Percentiles rank a stretch among this genome's conserved stretches.
These are phyloP conservation scores for Apiosordaria backusii DNA, from an alignment of 495 filamentous ascomycete species.

Conservation along the genomic window DNA sequence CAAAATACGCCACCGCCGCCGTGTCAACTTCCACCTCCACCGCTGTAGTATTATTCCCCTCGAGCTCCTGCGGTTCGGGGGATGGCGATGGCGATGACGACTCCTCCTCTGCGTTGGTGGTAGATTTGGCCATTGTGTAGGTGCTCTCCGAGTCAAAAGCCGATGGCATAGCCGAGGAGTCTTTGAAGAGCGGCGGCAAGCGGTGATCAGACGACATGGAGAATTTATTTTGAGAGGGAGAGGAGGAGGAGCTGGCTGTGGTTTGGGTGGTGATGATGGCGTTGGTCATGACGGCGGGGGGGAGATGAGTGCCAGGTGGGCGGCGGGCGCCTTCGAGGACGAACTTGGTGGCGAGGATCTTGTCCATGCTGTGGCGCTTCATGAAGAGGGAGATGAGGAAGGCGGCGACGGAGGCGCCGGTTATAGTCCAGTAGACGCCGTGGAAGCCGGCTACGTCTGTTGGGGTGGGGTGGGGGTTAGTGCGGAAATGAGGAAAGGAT, in stretches of 20 bases:
- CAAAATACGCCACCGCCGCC: conserved; percentile 18
- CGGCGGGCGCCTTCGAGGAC: conserved; percentile 20
- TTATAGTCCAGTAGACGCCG: conserved; percentile 29
- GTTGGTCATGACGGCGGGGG: neutral
- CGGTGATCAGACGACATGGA: neutral
- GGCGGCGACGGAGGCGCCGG: conserved; percentile 16
- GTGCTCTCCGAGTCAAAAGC: conserved; percentile 7
- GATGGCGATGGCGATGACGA: neutral
- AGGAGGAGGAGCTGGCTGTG: neutral
- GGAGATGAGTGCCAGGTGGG: neutral
- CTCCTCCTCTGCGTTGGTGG: neutral
- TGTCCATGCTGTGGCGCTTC: conserved; percentile 29
- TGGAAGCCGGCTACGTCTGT: conserved; percentile 28
- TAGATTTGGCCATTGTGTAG: conserved; percentile 1
- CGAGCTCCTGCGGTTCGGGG: neutral
- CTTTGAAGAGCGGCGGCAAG: conserved; percentile 1
- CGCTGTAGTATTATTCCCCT: neutral
- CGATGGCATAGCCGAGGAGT: conserved; percentile 1
- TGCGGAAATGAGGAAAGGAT: neutral
- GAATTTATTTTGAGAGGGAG: neutral
- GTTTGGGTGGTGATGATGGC: neutral
- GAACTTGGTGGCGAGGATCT: conserved; percentile 28
- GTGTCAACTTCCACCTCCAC: neutral
- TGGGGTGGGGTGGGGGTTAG: neutral
- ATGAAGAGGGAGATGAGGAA: conserved; percentile 25